A percentile compares a stretch with the other conserved stretches of the same genome.
phyloP scores from a whole-genome alignment of 257 asterid genomes.

The Penstemon davidsonii region DNA sequence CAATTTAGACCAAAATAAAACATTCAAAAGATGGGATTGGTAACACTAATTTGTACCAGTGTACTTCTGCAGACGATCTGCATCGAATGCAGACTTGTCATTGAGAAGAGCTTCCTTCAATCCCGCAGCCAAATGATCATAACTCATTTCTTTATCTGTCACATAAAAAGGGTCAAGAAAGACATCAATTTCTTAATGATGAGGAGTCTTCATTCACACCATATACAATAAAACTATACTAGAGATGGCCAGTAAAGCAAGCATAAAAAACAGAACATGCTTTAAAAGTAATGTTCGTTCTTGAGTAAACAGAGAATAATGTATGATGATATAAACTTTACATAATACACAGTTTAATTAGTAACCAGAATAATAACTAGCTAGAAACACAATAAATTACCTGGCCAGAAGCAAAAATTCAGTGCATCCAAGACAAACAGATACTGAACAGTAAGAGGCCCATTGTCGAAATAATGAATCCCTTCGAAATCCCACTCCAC shows the following conservation, averaged over 20 bases:
- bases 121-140: constrained; percentile 89
- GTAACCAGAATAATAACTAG: neutral
- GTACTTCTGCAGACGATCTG: constrained; percentile 81
- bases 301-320: neutral
- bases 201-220: constrained; percentile 4
- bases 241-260: neutral
- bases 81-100: constrained; percentile 87
- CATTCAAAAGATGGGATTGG: neutral
- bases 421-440: constrained; percentile 87
- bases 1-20: neutral
- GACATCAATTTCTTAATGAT: neutral
- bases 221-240: neutral
- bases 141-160: constrained; percentile 77
- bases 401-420: constrained; percentile 99
- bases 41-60: constrained; percentile 49
- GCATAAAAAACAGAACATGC: neutral
- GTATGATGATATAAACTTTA: neutral
- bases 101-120: constrained; percentile 73
- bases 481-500: constrained; percentile 98
- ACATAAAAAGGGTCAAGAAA: neutral
- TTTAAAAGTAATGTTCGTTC: neutral
- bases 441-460: constrained; percentile 93
- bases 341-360: neutral
- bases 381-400: constrained; percentile 34
- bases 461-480: constrained; percentile 88